A percentile compares a stretch with the other conserved stretches of the same genome.
Conservation (phyloP, 202 grass and related monocot genomes). For the Zizania palustris region DNA sequence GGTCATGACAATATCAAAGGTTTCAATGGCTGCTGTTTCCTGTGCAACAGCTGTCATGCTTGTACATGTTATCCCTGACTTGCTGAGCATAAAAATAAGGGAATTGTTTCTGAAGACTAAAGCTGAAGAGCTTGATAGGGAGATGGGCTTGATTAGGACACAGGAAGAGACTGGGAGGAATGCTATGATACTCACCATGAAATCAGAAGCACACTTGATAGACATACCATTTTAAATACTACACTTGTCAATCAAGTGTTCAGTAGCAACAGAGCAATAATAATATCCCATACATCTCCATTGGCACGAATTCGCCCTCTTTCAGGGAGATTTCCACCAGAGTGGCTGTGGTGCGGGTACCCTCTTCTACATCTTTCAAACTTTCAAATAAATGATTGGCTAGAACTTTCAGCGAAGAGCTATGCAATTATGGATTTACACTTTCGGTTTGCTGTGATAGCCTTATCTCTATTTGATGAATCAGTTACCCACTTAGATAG, state of each 20-base stretch:
- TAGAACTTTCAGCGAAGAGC: conserved; percentile 81
- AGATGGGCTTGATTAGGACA: conserved; percentile 81
- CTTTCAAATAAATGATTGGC: conserved; percentile 99
- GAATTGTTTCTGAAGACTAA: conserved; percentile 82
- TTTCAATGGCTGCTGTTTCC: conserved; percentile 73
- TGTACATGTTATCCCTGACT: conserved; percentile 78
- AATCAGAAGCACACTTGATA: conserved; percentile 91
- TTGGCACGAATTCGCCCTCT: conserved; percentile 76
- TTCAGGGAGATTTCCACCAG: conserved; percentile 72
- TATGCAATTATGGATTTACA: conserved; percentile 98
- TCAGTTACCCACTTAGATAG: too few relatives aligned
- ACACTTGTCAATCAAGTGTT: conserved; percentile 93
- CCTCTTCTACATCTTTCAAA: conserved; percentile 93
- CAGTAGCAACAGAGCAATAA: conserved; percentile 81
- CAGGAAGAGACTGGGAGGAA: conserved; percentile 85
- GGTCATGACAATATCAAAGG: conserved; percentile 70
- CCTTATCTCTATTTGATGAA: too few relatives aligned
- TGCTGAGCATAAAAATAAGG: conserved; percentile 74
- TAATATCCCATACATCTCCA: conserved; percentile 87
- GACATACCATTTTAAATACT: too few relatives aligned
- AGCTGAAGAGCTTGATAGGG: conserved; percentile 77
- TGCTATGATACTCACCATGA: conserved; percentile 97
- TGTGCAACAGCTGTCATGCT: conserved; percentile 89
- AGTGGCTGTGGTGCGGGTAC: conserved; percentile 86
- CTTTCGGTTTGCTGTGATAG: too few relatives aligned